phyloP scores from a whole-genome alignment of 2,329 filamentous ascomycete species.

The Sporothrix variecibatus region DNA sequence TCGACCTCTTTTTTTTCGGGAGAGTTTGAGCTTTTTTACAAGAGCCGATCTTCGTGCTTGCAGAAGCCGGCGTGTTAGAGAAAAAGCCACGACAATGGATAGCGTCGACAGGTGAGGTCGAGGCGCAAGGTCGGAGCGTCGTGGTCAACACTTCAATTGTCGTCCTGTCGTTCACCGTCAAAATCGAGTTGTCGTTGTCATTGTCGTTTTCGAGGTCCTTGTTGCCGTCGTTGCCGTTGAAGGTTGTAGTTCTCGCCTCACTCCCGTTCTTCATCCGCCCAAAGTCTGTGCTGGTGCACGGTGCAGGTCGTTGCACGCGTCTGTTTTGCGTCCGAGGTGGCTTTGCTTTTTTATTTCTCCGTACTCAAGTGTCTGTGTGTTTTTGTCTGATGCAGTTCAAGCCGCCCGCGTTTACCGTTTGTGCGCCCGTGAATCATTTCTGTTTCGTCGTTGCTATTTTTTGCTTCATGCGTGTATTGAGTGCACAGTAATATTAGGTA shows the following conservation, averaged over 20 bases:
- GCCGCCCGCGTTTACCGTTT: neutral
- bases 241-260: too few relatives aligned
- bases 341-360: neutral
- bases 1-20: too few relatives aligned
- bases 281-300: neutral
- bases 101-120: too few relatives aligned
- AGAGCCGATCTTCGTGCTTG: neutral
- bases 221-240: too few relatives aligned
- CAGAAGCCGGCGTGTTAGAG: neutral
- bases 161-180: neutral
- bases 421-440: constrained; percentile 2
- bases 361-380: neutral
- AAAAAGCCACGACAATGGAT: neutral
- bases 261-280: neutral
- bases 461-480: neutral
- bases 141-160: too few relatives aligned
- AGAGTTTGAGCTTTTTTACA: too few relatives aligned
- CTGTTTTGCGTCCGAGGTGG: neutral
- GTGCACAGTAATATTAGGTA: neutral
- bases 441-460: neutral
- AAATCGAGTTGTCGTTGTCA: neutral
- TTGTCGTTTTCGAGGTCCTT: neutral
- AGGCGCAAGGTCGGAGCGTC: too few relatives aligned
- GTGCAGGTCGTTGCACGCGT: neutral
- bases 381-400: neutral